Conservation (phyloP, 202 grass and related monocot species). For the Schoenoplectus tabernaemontani region DNA sequence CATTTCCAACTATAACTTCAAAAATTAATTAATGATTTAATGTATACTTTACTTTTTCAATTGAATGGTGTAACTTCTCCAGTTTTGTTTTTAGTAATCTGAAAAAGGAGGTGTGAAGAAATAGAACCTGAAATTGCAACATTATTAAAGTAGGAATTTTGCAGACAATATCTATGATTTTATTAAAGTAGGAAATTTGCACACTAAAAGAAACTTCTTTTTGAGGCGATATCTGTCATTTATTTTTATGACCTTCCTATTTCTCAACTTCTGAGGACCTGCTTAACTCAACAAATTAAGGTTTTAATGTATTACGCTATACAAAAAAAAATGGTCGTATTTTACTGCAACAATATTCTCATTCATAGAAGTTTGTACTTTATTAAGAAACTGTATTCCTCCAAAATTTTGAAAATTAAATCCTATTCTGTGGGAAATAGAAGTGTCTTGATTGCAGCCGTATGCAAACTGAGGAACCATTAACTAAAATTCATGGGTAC, state of each 20-base stretch:
- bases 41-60: too few species aligned
- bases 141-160: too few species aligned
- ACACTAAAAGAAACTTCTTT: too few species aligned
- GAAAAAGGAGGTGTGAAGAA: not conserved
- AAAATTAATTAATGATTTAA: too few species aligned
- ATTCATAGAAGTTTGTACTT: not conserved
- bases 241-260: not conserved
- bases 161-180: too few species aligned
- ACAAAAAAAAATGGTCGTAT: too few species aligned
- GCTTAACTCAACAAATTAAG: not conserved
- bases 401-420: not conserved
- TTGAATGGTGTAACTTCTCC: too few species aligned
- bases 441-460: not conserved
- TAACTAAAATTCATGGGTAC: too few species aligned
- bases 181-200: too few species aligned
- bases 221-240: too few species aligned
- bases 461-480: not conserved
- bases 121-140: too few species aligned
- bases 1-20: not conserved
- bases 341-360: slow-evolving; percentile 16
- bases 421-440: not conserved
- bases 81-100: not conserved
- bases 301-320: too few species aligned
- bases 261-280: not conserved
- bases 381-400: not conserved